Evolutionary conservation across 2,329 filamentous ascomycete genomes (phyloP).

Genomic region (Triangularia verruculosa): DNA sequence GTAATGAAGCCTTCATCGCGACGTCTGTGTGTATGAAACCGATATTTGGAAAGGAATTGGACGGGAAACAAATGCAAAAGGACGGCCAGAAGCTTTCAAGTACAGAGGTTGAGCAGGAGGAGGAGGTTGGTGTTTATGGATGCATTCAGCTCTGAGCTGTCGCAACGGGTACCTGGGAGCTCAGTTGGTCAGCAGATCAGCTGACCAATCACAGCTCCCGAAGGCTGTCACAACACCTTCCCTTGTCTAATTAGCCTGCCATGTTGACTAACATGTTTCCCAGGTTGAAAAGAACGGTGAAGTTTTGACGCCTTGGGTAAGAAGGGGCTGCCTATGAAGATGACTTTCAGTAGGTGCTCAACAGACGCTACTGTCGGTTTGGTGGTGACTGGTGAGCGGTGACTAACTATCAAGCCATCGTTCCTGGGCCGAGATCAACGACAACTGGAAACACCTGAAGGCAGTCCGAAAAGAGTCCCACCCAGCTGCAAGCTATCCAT

Average conservation of each 20-base stretch:
- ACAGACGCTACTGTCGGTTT: background rate
- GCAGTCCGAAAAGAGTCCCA: too few relatives aligned
- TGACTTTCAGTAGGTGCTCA: background rate
- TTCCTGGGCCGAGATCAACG: background rate
- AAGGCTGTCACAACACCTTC: background rate
- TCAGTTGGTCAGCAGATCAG: background rate
- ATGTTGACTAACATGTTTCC: background rate
- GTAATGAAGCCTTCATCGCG: slow-evolving; percentile 44
- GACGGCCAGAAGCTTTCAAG: background rate
- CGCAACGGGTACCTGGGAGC: background rate
- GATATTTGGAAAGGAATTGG: background rate
- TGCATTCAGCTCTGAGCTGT: background rate
- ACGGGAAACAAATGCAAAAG: too few relatives aligned
- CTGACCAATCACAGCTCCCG: background rate
- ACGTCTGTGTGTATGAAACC: background rate
- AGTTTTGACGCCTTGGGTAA: background rate
- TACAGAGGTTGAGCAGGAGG: background rate
- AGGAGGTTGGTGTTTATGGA: background rate
- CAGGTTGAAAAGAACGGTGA: background rate
- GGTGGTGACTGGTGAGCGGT: background rate
- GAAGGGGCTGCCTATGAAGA: background rate
- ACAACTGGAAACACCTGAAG: too few relatives aligned
- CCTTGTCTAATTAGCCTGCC: background rate
- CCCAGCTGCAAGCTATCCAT: background rate
- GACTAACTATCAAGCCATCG: background rate